A percentile compares a stretch with the other conserved stretches of the same genome.
phyloP scores from a whole-genome alignment of 306 rosid species.

The Neltuma alba region DNA sequence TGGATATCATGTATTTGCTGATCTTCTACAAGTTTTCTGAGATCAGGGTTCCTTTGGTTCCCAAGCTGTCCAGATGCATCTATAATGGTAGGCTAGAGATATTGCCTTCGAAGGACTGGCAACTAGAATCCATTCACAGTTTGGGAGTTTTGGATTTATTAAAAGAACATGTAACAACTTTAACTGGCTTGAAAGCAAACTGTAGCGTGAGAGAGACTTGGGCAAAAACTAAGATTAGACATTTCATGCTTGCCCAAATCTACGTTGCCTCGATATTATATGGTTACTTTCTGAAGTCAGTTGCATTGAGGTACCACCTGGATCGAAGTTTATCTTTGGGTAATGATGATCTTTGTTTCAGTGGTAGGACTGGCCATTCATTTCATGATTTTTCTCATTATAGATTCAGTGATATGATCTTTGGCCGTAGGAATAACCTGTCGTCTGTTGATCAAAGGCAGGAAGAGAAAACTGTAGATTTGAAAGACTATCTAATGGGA shows the following conservation, averaged over 20 bases:
- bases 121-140: constrained; percentile 71
- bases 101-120: constrained; percentile 80
- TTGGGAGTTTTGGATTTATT: constrained; percentile 65
- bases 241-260: constrained; percentile 46
- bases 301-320: constrained; percentile 57
- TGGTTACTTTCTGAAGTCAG: constrained; percentile 81
- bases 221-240: constrained; percentile 61
- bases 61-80: constrained; percentile 72
- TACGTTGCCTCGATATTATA: constrained; percentile 74
- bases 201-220: constrained; percentile 71
- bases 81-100: constrained; percentile 81
- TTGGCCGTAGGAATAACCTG: constrained; percentile 37
- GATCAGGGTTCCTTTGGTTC: constrained; percentile 78
- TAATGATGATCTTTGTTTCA: constrained; percentile 40
- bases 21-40: too few relatives aligned
- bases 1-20: too few relatives aligned
- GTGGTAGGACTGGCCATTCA: constrained; percentile 34
- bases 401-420: constrained; percentile 46
- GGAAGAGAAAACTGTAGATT: constrained; percentile 43
- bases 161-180: constrained; percentile 63
- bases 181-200: constrained; percentile 69
- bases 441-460: constrained; percentile 36
- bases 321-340: constrained; percentile 51
- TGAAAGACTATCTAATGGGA: constrained; percentile 55
- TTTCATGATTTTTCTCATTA: constrained; percentile 40